These are phyloP conservation scores for Cyberlindnera sargentensis DNA, from an alignment of 805 yeast genomes.

Conservation along the genomic window DNA sequence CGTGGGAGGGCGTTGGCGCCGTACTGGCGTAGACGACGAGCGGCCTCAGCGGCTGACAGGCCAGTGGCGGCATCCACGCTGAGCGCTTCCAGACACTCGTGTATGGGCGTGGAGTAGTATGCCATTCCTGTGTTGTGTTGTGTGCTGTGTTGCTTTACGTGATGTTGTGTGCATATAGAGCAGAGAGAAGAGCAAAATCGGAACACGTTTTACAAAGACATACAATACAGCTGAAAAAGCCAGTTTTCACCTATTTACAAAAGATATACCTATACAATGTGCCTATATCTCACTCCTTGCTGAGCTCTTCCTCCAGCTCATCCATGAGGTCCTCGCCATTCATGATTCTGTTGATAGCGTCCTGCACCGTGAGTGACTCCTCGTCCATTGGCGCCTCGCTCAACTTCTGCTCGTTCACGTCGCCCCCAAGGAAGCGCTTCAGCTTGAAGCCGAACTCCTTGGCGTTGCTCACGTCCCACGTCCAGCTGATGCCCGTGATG, in stretches of 20 bases:
- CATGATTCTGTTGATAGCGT: slow-evolving; percentile 43
- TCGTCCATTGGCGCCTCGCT: slow-evolving; percentile 46
- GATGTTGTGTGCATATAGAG: too few species aligned
- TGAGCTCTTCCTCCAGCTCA: slow-evolving; percentile 3
- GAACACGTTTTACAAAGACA: too few species aligned
- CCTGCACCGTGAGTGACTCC: slow-evolving; percentile 51
- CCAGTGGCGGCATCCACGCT: slow-evolving; percentile 11
- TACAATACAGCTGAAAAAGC: too few species aligned
- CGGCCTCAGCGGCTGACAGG: slow-evolving; percentile 11
- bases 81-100: slow-evolving; percentile 10
- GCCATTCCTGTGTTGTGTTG: neutral
- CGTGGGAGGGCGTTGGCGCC: slow-evolving; percentile 28
- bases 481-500: slow-evolving; percentile 73
- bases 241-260: too few species aligned
- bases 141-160: too few species aligned
- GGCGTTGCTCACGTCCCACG: slow-evolving; percentile 59
- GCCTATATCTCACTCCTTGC: neutral
- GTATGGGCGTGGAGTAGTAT: slow-evolving; percentile 6
- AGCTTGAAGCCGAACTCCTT: slow-evolving; percentile 67
- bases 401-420: slow-evolving; percentile 42
- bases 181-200: too few species aligned
- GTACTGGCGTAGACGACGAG: slow-evolving; percentile 11
- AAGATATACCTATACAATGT: too few species aligned
- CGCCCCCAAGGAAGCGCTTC: slow-evolving; percentile 63
- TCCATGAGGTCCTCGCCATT: slow-evolving; percentile 31